Base-by-base conservation (phyloP, 1,284 basidiomycete genomes). In the Vanrija pseudolonga region DNA sequence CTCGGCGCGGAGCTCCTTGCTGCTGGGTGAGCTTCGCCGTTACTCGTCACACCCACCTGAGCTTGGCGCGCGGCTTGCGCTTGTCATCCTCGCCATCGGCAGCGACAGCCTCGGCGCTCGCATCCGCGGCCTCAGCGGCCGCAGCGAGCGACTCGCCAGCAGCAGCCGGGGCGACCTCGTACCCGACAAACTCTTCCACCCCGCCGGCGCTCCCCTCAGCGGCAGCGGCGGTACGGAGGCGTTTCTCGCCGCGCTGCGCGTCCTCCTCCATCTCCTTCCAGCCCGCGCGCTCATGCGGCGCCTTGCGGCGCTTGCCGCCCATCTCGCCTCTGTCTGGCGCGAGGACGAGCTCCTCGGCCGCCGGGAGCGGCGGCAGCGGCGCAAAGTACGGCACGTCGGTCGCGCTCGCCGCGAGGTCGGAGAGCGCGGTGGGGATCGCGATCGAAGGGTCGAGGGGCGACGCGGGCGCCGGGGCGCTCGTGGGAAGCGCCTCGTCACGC, bases 231-330 rank as follows among this genome's bases (percentile, higher is more conserved):
- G 39, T 6, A 6, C 39, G 39, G 9, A 20, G n/a, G n/a, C 49
- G 49, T 39, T 54, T 54, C 5, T 49, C 38, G 39, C 39, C n/a
- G 36, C 42, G 41, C 38, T 28, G 41, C 24, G 55, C 50, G 32
- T 57, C 56, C 23, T 66, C 57, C 22, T 66, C 66, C 66, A 74
- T 69, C 55, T 74, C 69, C 44, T 65, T 67, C 71, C 71, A 74
- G 0, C 72, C 72, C 15, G 72, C 72, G 24, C 72, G 60, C 52
- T 74, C 67, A 49, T 72, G 67, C 2, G 65, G 64, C 15, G 56
- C 48, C 53, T 73, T 73, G 55, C 68, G 66, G 20, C 72, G 58
- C 58, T 72, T 72, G 3, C 72, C 72, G 28, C 72, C 72, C 72
- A 74, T 74, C 62, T 74, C 72, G 17, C 72, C 72, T 26, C 65